Conservation (phyloP, 2,329 filamentous ascomycete genomes). For the Penicillium sp. region DNA sequence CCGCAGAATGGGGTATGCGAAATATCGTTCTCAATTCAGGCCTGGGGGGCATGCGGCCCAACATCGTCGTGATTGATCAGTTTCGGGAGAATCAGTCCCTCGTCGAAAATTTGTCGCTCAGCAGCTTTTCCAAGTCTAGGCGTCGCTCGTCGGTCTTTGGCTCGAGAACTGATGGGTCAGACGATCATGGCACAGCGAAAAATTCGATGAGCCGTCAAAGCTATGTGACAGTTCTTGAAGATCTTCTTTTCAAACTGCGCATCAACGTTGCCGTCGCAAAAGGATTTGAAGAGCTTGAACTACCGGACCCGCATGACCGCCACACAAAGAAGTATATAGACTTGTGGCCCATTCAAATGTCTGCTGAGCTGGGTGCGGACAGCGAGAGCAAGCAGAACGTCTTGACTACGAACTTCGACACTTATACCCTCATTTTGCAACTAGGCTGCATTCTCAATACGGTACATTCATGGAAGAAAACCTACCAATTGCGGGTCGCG, state of each 20-base stretch:
- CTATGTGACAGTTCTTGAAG: slow-evolving; percentile 80
- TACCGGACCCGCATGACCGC: slow-evolving; percentile 58
- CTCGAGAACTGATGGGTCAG: slow-evolving; percentile 32
- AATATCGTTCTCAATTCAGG: slow-evolving; percentile 80
- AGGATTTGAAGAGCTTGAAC: slow-evolving; percentile 73
- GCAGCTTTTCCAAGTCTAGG: slow-evolving; percentile 27
- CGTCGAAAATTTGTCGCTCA: slow-evolving; percentile 55
- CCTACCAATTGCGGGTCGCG: slow-evolving; percentile 69
- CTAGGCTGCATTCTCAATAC: slow-evolving; percentile 80
- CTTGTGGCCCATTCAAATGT: slow-evolving; percentile 92
- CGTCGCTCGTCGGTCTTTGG: slow-evolving; percentile 16
- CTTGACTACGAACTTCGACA: slow-evolving; percentile 86
- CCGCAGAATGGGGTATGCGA: slow-evolving; percentile 77
- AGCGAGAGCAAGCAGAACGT: slow-evolving; percentile 62
- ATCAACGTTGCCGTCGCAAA: slow-evolving; percentile 83
- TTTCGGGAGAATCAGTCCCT: slow-evolving; percentile 61
- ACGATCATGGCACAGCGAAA: slow-evolving; percentile 67
- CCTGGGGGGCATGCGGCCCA: slow-evolving; percentile 82
- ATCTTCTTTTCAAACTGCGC: slow-evolving; percentile 71
- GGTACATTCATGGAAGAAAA: slow-evolving; percentile 74
- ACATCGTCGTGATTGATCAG: slow-evolving; percentile 79
- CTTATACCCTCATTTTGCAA: slow-evolving; percentile 82
- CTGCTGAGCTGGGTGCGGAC: slow-evolving; percentile 70
- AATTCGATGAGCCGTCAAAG: slow-evolving; percentile 66
- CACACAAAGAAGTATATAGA: slow-evolving; percentile 77